Evolutionary conservation across 495 filamentous ascomycete species (phyloP).

Genomic region (Podospora pseudocomata): DNA sequence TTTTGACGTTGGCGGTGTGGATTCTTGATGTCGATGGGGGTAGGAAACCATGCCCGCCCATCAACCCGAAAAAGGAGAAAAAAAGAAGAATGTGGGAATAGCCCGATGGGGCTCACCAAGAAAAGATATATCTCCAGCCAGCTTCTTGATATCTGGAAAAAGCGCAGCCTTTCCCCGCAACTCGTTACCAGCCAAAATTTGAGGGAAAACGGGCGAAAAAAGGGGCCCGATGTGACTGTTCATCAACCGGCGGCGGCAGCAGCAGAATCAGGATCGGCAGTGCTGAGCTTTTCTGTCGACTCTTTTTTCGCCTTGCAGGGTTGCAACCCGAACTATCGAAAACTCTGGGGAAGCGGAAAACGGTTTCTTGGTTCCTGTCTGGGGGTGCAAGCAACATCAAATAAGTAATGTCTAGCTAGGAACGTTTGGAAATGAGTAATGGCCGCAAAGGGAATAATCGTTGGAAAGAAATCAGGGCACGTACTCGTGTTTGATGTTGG

Average conservation of each 20-base stretch:
- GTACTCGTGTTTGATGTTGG: neutral
- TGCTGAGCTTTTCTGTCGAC: neutral
- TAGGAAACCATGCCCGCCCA: neutral
- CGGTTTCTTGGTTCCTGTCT: too few species aligned
- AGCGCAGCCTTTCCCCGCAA: neutral
- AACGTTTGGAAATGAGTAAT: too few species aligned
- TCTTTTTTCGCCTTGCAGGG: neutral
- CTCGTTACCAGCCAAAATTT: neutral
- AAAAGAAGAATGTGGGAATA: neutral
- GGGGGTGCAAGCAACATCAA: too few species aligned
- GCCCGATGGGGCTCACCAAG: neutral
- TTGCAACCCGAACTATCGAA: neutral
- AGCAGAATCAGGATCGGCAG: neutral
- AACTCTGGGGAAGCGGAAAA: neutral
- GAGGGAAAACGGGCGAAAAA: neutral
- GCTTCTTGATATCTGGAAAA: neutral
- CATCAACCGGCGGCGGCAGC: neutral
- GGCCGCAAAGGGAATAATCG: neutral
- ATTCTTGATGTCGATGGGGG: neutral
- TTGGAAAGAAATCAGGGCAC: neutral
- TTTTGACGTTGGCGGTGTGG: neutral
- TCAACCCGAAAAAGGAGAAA: neutral
- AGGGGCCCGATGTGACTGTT: neutral
- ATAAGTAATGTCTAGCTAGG: too few species aligned
- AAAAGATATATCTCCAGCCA: neutral